Conservation (phyloP, 2,329 filamentous ascomycete genomes). For the Acrodontium crateriforme region DNA sequence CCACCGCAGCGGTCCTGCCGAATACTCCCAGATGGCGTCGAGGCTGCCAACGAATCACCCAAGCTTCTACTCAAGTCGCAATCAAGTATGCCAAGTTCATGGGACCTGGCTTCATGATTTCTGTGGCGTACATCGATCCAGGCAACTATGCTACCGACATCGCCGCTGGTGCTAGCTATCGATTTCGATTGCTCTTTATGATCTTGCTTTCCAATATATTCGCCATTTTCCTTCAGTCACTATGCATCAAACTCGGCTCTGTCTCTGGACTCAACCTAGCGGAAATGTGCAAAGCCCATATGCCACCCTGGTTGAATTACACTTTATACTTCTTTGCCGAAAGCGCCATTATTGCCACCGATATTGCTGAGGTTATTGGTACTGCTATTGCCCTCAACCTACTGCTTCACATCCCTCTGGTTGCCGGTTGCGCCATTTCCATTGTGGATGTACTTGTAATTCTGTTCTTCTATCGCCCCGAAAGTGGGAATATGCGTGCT, state of each 20-base stretch:
- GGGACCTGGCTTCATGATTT: slow-evolving; percentile 52
- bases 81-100: slow-evolving; percentile 42
- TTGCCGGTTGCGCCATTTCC: slow-evolving; percentile 54
- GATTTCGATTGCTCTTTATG: slow-evolving; percentile 53
- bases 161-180: slow-evolving; percentile 51
- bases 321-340: slow-evolving; percentile 42
- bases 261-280: slow-evolving; percentile 37
- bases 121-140: slow-evolving; percentile 37
- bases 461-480: slow-evolving; percentile 50
- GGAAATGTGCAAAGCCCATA: slow-evolving; percentile 34
- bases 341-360: slow-evolving; percentile 43
- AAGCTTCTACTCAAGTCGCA: neutral
- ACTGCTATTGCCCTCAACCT: slow-evolving; percentile 58
- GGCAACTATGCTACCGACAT: slow-evolving; percentile 59
- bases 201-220: slow-evolving; percentile 56
- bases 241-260: slow-evolving; percentile 46
- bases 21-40: slow-evolving; percentile 13
- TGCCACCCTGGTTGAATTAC: slow-evolving; percentile 41
- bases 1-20: neutral
- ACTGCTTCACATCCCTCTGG: slow-evolving; percentile 45
- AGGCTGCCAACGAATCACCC: slow-evolving; percentile 6
- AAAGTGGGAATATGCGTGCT: slow-evolving; percentile 41
- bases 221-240: slow-evolving; percentile 55
- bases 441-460: slow-evolving; percentile 56
- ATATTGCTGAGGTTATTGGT: slow-evolving; percentile 53